Evolutionary conservation across 805 yeast genomes (phyloP), one percentile per base, ranked within the genome.

Genomic region (Lachancea fermentati): DNA sequence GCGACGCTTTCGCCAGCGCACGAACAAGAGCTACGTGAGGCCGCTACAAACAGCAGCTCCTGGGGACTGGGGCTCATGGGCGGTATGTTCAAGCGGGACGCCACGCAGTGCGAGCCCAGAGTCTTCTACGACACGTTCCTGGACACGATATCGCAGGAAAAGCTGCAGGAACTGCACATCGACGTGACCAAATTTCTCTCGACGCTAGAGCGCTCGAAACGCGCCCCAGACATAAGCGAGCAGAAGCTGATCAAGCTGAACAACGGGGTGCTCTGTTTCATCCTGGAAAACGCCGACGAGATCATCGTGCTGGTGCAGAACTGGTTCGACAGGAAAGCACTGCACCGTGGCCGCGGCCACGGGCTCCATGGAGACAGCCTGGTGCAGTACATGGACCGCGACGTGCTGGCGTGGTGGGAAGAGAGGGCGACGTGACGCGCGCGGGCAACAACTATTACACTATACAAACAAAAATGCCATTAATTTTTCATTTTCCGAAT

Each of bases 221-320:
- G 44, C 19, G 37, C 42, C 4, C 19, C 30, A 8, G 46, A 41
- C 24, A 30, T 52, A n/a, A 36, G 32, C 8, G 63, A 60, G 13
- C 60, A 56, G 37, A 51, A 60, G 36, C 41, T 61, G 22, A 24
- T 57, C 5, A 58, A 57, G 19, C 46, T 60, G 16, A 57, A 54
- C 39, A 61, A 61, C 37, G 66, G 66, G 0, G 33, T 61, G 18
- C 39, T 60, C 9, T 60, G 64, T 47, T 61, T 58, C 34, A 39
- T 59, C 14, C 42, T 38, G n/a, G 51, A 52, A 5, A 47, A 44
- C 36, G 40, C 47, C 4, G 36, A 43, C 3, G 43, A 49, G 35
- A 24, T 49, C 14, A 40, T 49, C 2, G 32, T 60, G 7, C 37
- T 60, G 14, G 44, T 60, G 7, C 54, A 52, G 26, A 61, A 61